phyloP scores from a whole-genome alignment of 306 rosid genomes.

The Cucumis hystrix region DNA sequence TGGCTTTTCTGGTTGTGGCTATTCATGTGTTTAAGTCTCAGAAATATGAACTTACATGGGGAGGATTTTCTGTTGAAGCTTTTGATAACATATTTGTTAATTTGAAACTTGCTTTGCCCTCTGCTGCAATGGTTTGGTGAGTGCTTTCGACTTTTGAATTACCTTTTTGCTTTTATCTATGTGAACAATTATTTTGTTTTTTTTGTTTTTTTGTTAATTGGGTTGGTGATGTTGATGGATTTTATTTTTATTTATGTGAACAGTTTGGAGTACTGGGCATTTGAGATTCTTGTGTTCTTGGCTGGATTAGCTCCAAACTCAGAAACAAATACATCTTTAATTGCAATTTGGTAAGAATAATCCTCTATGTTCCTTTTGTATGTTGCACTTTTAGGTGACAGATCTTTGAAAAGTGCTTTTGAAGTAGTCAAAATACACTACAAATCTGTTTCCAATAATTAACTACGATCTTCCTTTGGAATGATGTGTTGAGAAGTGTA shows the following conservation, averaged over 20 bases:
- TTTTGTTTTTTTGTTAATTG: neutral
- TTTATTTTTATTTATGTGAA: neutral
- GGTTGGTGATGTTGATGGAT: neutral
- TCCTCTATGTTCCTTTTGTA: neutral
- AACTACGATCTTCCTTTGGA: neutral
- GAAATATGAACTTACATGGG: constrained; percentile 52
- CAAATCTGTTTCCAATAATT: neutral
- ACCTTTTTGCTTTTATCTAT: neutral
- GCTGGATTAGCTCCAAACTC: constrained; percentile 68
- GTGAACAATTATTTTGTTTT: constrained; percentile 25
- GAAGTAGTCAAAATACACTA: neutral
- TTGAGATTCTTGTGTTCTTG: constrained; percentile 67
- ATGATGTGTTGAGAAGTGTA: constrained; percentile 21
- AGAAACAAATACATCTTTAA: constrained; percentile 48
- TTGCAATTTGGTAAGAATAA: constrained; percentile 62
- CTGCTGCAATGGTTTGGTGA: constrained; percentile 76
- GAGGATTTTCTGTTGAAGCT: constrained; percentile 48
- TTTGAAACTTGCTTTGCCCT: constrained; percentile 61
- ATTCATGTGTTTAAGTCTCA: constrained; percentile 23
- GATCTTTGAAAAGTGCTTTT: neutral
- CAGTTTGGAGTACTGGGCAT: constrained; percentile 92
- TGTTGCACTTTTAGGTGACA: neutral
- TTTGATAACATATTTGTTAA: constrained; percentile 20
- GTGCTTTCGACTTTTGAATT: constrained; percentile 3
- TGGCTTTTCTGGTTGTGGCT: constrained; percentile 28